Evolutionary conservation across 1,139 yeast genomes (phyloP), one percentile per base, ranked within the genome.

Genomic region (Hemisphaericaspora lyxosophila): DNA sequence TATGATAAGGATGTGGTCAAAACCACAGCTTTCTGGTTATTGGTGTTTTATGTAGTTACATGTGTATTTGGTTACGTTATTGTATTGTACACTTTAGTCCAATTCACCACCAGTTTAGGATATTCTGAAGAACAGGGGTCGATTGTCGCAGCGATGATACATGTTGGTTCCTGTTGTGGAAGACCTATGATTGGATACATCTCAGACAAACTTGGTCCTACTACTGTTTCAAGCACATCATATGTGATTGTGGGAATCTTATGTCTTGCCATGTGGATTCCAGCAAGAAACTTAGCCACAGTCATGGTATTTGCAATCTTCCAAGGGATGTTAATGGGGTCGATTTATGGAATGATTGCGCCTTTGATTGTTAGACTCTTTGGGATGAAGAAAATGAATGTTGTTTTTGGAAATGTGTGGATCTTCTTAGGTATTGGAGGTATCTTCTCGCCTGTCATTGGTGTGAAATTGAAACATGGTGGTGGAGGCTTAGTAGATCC

Each of bases 361-460:
- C 64, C 68, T 5, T 23, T 42, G 16, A 42, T 61, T 3, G 66
- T 75, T 0, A 50, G 71, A 31, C 54, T 71, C 11, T 71, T 73
- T 33, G 83, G 83, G 0, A 48, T 78, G 19, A 54, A 62, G 30
- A 75, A 74, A 46, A 59, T 78, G 57, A 73, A 73, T 38, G 68
- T 73, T 16, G 63, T 76, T 0, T 64, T 76, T 56, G 67, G 75
- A 6, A 60, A 70, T 57, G 46, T 72, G 15, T 77, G 82, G 82
- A 52, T 65, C 6, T 58, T 70, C 19, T 50, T 68, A 41, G 83
- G 80, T 9, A 40, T 57, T 2, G 58, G 74, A 14, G 79, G 78
- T 1, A 53, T 75, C 30, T 70, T 63, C 1, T 69, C 81, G 1
- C 82, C 83, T 4, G 68, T 77, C 12, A 70, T 78, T 42, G 83